Evolutionary conservation across 2,329 filamentous ascomycete species (phyloP), one percentile per base, ranked within the genome.

Genomic region (Aspergillus fijiensis): DNA sequence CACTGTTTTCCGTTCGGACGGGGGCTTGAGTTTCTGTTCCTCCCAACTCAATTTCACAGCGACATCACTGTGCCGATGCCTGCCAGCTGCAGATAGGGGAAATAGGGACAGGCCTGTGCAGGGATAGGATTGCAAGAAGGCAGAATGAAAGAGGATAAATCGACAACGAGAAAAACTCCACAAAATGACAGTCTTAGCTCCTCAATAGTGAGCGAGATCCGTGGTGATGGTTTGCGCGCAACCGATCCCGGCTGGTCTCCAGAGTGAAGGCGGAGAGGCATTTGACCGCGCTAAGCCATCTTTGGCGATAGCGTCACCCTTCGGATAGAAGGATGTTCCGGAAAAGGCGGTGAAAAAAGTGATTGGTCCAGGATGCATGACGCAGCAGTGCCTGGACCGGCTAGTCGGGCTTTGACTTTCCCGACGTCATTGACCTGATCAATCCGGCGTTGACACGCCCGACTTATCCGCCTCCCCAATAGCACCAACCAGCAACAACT

Each of bases 141-240:
- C 35, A 53, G 31, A 49, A 60, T 25, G 59, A 58, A 39, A 29
- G 35, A 14, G 6, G 49, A 25, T 50, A 51, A 16, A 23, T 45
- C 33, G 33, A 57, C 56, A 55, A 55, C 50, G 48, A 60, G 58
- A 25, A 53, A 39, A 39, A 51, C 49, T 19, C 16, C 39, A 45
- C 16, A 19, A 45, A 19, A 45, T 45, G 39, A 45, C 39, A 45
- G 39, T 45, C 39, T 19, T 50, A 62, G 59, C 52, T 61, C 62
- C 60, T 60, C 61, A 65, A 62, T 59, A 64, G 63, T 59, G 62
- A 63, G 55, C 60, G 55, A 57, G 56, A 57, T 12, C 60, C 56
- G 59, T 63, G 64, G 68, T 64, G 67, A 70, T 65, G 65, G 70
- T 73, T 71, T 75, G 73, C 73, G 73, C 73, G 72, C 72, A 70